phyloP scores from a whole-genome alignment of 169 alveolate genomes.

The Toxoplasma gondii region DNA sequence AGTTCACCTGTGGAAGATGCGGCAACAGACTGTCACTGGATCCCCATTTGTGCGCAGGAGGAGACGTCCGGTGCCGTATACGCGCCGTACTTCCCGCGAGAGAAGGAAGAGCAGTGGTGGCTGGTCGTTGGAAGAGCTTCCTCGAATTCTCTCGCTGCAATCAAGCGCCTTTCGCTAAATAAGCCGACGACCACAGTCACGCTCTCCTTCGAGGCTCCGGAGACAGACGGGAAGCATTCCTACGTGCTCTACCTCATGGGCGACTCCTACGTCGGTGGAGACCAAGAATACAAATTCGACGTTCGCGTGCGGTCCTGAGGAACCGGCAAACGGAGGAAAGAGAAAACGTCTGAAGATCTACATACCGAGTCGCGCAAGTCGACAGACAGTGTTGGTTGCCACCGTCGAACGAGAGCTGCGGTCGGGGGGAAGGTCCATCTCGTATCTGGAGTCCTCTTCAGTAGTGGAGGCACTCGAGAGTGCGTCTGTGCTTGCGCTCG shows the following conservation, averaged over 20 bases:
- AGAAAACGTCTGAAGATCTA: too few species aligned
- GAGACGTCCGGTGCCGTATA: constrained; percentile 80
- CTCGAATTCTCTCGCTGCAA: constrained; percentile 85
- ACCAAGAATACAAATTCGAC: constrained; percentile 71
- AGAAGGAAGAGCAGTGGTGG: constrained; percentile 99
- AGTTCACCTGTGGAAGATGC: too few species aligned
- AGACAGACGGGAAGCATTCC: constrained; percentile 79
- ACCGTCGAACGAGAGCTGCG: too few species aligned
- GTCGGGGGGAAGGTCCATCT: too few species aligned
- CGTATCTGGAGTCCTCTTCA: too few species aligned
- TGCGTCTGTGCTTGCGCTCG: too few species aligned
- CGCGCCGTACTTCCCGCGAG: constrained; percentile 95
- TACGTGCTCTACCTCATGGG: constrained; percentile 80
- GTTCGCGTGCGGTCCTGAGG: constrained; percentile 55
- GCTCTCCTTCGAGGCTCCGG: constrained; percentile 86
- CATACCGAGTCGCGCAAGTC: too few species aligned
- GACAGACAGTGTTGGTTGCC: too few species aligned
- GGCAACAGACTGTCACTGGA: too few species aligned
- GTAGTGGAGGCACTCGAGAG: too few species aligned
- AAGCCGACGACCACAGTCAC: constrained; percentile 78
- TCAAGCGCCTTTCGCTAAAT: constrained; percentile 87
- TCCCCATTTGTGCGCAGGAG: constrained; percentile 28
- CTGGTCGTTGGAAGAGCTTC: constrained; percentile 93
- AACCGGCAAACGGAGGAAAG: background rate
- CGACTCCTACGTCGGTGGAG: constrained; percentile 76